These are phyloP conservation scores for Ceriops tagal DNA, from an alignment of 345 rosid genomes.

Conservation along the genomic window DNA sequence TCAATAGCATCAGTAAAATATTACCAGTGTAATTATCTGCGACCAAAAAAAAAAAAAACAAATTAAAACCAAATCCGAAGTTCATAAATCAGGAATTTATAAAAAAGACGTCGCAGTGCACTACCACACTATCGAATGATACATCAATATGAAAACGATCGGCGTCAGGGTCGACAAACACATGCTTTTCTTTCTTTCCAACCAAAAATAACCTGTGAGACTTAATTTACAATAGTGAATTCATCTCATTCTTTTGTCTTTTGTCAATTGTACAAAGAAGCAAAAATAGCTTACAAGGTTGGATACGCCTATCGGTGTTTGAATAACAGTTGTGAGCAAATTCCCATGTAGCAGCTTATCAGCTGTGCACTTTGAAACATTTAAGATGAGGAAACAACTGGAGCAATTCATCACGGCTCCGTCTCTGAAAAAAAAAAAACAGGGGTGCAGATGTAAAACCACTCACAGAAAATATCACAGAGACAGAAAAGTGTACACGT, in stretches of 20 bases:
- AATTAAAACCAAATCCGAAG: no score
- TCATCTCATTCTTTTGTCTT: not conserved
- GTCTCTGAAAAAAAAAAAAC: constrained; percentile 44
- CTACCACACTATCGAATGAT: no score
- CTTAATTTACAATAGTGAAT: no score
- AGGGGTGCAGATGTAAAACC: not conserved
- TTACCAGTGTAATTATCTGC: no score
- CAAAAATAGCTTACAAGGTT: not conserved
- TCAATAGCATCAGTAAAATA: no score
- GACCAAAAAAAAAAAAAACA: no score
- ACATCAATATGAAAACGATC: no score
- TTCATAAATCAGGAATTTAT: no score
- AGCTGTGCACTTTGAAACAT: constrained; percentile 96
- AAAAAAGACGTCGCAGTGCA: no score
- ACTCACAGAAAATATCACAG: not conserved
- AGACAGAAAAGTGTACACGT: not conserved
- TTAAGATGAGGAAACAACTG: constrained; percentile 60
- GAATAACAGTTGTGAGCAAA: not conserved
- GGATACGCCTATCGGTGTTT: not conserved
- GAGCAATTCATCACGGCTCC: constrained; percentile 70
- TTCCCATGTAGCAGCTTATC: constrained; percentile 16
- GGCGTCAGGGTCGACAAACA: no score
- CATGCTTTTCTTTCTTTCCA: no score
- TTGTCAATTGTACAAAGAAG: not conserved
- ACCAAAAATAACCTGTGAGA: no score